phyloP scores from a whole-genome alignment of 108 stramenopile genomes.

The Cafeteria roenbergensis region DNA sequence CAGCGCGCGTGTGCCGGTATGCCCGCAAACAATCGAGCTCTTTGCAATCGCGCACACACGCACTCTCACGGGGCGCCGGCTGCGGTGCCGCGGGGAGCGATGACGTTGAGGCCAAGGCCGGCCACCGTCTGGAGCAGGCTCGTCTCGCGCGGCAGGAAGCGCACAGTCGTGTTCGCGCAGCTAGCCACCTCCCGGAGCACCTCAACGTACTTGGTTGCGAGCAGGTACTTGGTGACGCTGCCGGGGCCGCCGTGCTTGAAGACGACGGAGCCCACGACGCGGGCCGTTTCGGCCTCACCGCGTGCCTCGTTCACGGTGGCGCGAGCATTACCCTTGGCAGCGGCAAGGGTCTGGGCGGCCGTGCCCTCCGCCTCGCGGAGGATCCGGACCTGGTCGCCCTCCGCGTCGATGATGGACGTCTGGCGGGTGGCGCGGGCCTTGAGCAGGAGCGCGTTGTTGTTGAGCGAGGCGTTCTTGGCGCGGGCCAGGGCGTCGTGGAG shows the following conservation, averaged over 20 bases:
- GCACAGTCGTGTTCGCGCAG: neutral
- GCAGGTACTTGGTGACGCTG: slow-evolving; percentile 1
- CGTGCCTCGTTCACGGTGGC: neutral
- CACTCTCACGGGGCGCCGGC: too few species aligned
- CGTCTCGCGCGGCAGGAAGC: neutral
- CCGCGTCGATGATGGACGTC: neutral
- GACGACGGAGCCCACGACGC: neutral
- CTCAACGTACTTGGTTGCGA: slow-evolving; percentile 7
- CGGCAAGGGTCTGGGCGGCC: neutral
- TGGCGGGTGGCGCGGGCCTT: neutral
- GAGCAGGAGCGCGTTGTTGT: slow-evolving; percentile 2
- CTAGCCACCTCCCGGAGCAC: neutral
- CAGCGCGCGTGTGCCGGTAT: too few species aligned
- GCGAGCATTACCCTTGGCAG: neutral
- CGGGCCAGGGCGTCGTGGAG: neutral
- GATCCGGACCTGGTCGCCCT: neutral
- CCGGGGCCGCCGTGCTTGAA: neutral
- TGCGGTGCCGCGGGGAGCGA: too few species aligned
- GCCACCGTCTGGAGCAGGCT: neutral
- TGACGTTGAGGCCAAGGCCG: neutral
- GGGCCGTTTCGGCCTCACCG: neutral
- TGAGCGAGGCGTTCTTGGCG: slow-evolving; percentile 1
- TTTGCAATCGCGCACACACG: too few species aligned
- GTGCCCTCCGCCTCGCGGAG: neutral
- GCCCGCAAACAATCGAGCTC: too few species aligned